These are phyloP conservation scores for Silene coronaria DNA, from an alignment of 179 eudicot genomes.

Conservation along the genomic window DNA sequence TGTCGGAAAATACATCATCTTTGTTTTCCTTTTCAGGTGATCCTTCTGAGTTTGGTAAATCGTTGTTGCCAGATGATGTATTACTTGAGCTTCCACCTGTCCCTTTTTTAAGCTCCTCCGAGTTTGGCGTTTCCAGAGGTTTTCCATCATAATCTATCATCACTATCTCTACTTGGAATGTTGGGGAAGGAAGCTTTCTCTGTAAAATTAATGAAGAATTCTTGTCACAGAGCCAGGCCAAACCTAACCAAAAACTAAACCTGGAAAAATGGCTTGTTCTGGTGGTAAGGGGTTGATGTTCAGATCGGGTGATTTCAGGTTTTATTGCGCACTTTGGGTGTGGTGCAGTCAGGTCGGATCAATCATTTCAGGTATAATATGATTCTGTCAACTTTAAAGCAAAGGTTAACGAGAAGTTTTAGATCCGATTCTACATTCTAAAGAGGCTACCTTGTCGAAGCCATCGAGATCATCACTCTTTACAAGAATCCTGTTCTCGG, in stretches of 20 bases:
- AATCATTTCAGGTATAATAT: neutral
- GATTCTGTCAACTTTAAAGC: neutral
- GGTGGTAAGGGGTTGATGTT: neutral
- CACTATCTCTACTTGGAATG: conserved; percentile 82
- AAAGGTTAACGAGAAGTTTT: neutral
- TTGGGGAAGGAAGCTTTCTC: conserved; percentile 95
- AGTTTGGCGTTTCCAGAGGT: conserved; percentile 33
- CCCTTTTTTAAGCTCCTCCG: conserved; percentile 29
- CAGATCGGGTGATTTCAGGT: neutral
- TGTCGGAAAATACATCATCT: conserved; percentile 81
- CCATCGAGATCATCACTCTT: conserved; percentile 84
- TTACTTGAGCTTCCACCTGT: conserved; percentile 32
- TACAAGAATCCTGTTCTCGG: conserved; percentile 53
- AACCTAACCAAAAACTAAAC: neutral
- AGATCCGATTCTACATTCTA: neutral
- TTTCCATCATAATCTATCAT: conserved; percentile 56
- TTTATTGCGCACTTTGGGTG: neutral
- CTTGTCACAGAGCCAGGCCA: neutral
- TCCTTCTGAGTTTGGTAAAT: conserved; percentile 22
- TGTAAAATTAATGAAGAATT: conserved; percentile 21
- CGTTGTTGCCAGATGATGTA: conserved; percentile 29
- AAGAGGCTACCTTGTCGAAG: conserved; percentile 74
- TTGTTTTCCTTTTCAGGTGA: conserved; percentile 40
- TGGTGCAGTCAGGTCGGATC: neutral
- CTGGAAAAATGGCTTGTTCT: neutral